Base-by-base conservation (phyloP, 2,329 filamentous ascomycete species). In the Pseudogymnoascus sp. region DNA sequence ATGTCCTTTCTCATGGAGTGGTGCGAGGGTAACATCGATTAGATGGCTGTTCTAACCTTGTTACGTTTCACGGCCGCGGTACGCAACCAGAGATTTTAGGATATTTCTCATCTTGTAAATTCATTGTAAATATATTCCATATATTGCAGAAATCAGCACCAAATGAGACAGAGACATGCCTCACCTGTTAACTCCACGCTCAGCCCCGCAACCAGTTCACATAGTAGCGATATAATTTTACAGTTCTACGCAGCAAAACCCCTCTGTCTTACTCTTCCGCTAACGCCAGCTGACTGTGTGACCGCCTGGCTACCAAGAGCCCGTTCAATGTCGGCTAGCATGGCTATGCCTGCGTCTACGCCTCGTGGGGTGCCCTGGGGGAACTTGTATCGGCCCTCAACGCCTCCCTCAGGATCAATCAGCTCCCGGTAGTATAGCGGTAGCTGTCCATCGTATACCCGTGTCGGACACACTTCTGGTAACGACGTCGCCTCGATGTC, bases 1-100 rank as follows among this genome's bases (percentile, higher is more conserved):
- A 57, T 57, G 51, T 57, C 51, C 25, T 57, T 57, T 34, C 51
- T 57, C 16, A 31, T 57, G 51, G 51, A 57, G n/a, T 57, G 51
- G 51, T 57, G 51, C 31, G 25, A 57, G 5, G 51, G 51, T 34
- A 57, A 57, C 21, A 34, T 57, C 11, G 51, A 57, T 57, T 57
- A 57, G 51, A 57, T 19, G 34, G 10, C n/a, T 34, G 10, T 14
- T 34, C 11, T 34, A 57, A 54, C 3, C 25, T 31, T 31, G 25
- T 57, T 19, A 54, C 8, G 19, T 3, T 54, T 28, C 45, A 16
- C 23, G 45, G n/a, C 4, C 16, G 16, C 41, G 41, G 41, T 45
- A 23, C 41, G 41, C 19, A 19, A 14, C 11, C 19, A 4, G 7
- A 19, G 19, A 25, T n/a, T 28, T 51, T n/a, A 51, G 11, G 6